phyloP scores from a whole-genome alignment of 2,329 filamentous ascomycete genomes.

The Fusarium mexicanum region DNA sequence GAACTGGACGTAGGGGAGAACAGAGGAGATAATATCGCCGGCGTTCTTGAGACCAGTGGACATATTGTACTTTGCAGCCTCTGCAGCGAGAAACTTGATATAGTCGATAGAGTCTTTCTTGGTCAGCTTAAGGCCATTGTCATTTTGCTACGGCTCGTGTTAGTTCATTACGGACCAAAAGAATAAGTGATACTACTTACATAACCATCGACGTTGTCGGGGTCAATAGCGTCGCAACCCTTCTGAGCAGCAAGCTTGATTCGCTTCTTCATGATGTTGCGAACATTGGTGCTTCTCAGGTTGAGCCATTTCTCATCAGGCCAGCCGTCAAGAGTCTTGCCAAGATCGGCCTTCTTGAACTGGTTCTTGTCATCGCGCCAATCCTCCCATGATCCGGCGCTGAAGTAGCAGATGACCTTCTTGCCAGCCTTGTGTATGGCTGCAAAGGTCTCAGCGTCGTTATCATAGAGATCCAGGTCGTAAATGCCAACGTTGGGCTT shows the following conservation, averaged over 20 bases:
- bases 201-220: conserved; percentile 76
- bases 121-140: conserved; percentile 70
- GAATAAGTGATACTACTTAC: conserved; percentile 47
- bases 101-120: conserved; percentile 65
- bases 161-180: not conserved
- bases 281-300: conserved; percentile 65
- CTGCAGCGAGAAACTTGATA: conserved; percentile 66
- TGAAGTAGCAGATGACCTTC: conserved; percentile 80
- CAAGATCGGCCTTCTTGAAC: conserved; percentile 66
- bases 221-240: conserved; percentile 75
- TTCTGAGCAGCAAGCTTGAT: conserved; percentile 68
- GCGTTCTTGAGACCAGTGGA: conserved; percentile 76
- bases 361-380: conserved; percentile 66
- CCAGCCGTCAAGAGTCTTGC: conserved; percentile 70
- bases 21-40: conserved; percentile 63
- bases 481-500: conserved; percentile 61
- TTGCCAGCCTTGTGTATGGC: conserved; percentile 66
- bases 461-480: conserved; percentile 67
- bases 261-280: conserved; percentile 69
- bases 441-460: conserved; percentile 53
- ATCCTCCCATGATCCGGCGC: conserved; percentile 74
- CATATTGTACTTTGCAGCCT: conserved; percentile 64
- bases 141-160: conserved; percentile 56
- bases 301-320: conserved; percentile 74
- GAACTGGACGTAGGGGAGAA: conserved; percentile 66